phyloP scores from a whole-genome alignment of 306 rosid genomes.

The Citrullus amarus region DNA sequence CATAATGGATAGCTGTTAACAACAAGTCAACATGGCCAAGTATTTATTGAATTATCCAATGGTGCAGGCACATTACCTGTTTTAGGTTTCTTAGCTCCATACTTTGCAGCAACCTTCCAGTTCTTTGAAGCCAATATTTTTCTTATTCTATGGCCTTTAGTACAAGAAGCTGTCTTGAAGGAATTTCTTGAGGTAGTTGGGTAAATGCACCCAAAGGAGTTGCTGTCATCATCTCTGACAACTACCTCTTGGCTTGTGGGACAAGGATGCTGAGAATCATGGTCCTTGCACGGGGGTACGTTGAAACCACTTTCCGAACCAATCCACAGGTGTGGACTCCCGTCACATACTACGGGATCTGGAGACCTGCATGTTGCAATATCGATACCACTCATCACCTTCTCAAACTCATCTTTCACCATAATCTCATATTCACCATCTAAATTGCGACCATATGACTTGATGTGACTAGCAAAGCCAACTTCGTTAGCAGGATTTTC shows the following conservation, averaged over 20 bases:
- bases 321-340: slow-evolving; percentile 23
- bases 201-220: slow-evolving; percentile 55
- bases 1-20: background rate
- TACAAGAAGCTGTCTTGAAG: slow-evolving; percentile 28
- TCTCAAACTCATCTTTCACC: slow-evolving; percentile 20
- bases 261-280: slow-evolving; percentile 31
- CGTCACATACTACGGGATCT: slow-evolving; percentile 27
- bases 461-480: background rate
- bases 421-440: slow-evolving; percentile 27
- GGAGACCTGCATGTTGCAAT: slow-evolving; percentile 18
- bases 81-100: slow-evolving; percentile 31
- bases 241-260: slow-evolving; percentile 44
- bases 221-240: slow-evolving; percentile 91
- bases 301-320: slow-evolving; percentile 39
- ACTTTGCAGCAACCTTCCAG: slow-evolving; percentile 42
- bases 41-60: background rate
- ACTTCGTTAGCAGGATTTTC: background rate
- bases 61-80: slow-evolving; percentile 30
- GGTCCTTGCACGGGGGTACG: slow-evolving; percentile 32
- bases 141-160: slow-evolving; percentile 50
- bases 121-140: slow-evolving; percentile 63
- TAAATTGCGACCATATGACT: slow-evolving; percentile 21
- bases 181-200: slow-evolving; percentile 37
- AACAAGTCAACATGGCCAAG: background rate
- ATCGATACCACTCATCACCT: slow-evolving; percentile 10